A percentile compares a stretch with the other conserved stretches of the same genome.
Evolutionary conservation across 805 yeast species (phyloP).

Genomic region (Wickerhamiella cacticola): DNA sequence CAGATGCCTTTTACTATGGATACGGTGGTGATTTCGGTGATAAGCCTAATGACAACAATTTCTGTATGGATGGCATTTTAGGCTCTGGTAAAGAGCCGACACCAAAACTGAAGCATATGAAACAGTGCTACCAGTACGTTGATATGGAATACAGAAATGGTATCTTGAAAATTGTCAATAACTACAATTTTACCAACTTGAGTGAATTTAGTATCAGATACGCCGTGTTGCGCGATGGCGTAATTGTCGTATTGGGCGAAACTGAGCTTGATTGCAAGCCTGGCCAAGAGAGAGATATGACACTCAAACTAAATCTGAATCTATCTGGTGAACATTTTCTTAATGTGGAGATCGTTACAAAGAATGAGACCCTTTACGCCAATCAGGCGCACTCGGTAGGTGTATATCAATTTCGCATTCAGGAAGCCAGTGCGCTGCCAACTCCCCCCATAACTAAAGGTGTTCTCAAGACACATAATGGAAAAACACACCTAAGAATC

Average conservation of each 20-base stretch:
- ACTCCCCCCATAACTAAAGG: background rate
- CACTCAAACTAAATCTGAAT: background rate
- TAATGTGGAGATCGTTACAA: background rate
- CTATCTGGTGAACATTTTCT: background rate
- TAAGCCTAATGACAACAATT: constrained; percentile 30
- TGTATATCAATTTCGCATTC: background rate
- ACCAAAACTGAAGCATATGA: constrained; percentile 29
- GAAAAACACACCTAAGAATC: background rate
- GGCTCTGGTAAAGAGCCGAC: constrained; percentile 29
- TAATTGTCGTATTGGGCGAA: background rate
- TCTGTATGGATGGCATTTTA: constrained; percentile 31
- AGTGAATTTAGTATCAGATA: background rate
- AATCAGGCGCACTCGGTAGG: background rate
- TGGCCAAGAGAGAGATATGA: background rate
- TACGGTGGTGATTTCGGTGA: constrained; percentile 34
- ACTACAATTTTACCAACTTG: constrained; percentile 13
- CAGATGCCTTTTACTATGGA: constrained; percentile 17
- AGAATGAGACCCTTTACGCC: background rate
- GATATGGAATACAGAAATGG: background rate
- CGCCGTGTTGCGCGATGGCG: background rate
- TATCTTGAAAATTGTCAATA: constrained; percentile 10
- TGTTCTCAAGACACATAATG: background rate
- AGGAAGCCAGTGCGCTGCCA: background rate
- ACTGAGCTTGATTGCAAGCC: background rate
- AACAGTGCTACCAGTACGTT: constrained; percentile 30